Evolutionary conservation across 2,329 filamentous ascomycete species (phyloP), one percentile per base, ranked within the genome.

Genomic region (Monilinia aucupariae): DNA sequence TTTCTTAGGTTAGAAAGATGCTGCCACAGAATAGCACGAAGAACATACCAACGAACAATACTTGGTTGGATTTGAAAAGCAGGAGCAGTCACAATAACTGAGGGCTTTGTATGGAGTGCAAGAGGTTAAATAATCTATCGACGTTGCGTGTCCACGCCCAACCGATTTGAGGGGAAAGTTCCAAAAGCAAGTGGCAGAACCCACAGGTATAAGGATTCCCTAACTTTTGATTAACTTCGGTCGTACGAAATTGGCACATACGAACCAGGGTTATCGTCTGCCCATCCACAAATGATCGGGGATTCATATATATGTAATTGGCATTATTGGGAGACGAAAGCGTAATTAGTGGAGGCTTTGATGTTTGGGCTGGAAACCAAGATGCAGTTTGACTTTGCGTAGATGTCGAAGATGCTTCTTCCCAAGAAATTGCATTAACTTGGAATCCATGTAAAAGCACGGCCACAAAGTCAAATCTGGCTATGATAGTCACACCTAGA

Each of bases 161-260:
- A 67, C 63, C 15, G 64, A 51, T 30, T 53, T 53, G 2, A 66
- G 61, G 20, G 54, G 25, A 22, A 64, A 65, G 48, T 67, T 64
- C 66, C 66, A 67, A 2, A 67, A 62, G 27, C 64, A 67, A 15
- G 66, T 66, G 8, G 63, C 64, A 9, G 52, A 22, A n/a, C 61
- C 60, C 55, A 45, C 66, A 67, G 13, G 63, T 64, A 30, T 67
- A 67, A 8, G 61, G 64, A 30, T 65, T 66, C 13, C 20, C 63
- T 67, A 50, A 50, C 8, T 34, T 34, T 45, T 20, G 15, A 43
- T 64, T 60, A 56, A 58, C 15, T 25, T 22, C 27, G n/a, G 27
- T 61, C 22, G 37, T 34, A 34, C 30, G 22, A 47, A 39, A 30
- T 37, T 39, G 9, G 22, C 17, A 17, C 17, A 17, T 39, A 43